Evolutionary conservation across 306 rosid genomes (phyloP).

Genomic region (Astragalus glycyphyllos): DNA sequence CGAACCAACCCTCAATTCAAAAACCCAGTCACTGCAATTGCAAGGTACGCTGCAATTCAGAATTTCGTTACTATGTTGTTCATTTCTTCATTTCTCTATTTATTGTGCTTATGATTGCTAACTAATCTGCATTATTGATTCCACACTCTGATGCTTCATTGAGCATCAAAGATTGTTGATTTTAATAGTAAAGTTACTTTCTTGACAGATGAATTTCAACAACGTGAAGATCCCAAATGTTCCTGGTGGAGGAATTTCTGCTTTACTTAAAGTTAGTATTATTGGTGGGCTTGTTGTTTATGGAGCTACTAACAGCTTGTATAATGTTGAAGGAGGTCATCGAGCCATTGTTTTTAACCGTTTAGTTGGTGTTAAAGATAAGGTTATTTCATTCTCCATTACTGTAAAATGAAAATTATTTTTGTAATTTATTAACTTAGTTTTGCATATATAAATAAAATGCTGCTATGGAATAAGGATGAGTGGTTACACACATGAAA

Average conservation of each 20-base stretch:
- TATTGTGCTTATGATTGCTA: background rate
- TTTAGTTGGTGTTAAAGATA: slow-evolving; percentile 46
- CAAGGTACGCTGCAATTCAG: background rate
- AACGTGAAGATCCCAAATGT: slow-evolving; percentile 44
- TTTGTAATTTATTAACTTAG: background rate
- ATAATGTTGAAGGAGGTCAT: slow-evolving; percentile 53
- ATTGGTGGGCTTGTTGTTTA: slow-evolving; percentile 50
- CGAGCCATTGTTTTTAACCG: slow-evolving; percentile 52
- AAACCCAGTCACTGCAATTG: background rate
- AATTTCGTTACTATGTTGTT: background rate
- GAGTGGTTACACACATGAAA: background rate
- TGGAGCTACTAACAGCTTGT: slow-evolving; percentile 49
- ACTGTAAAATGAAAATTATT: background rate
- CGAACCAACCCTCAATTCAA: background rate
- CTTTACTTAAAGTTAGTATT: slow-evolving; percentile 46
- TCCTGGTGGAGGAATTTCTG: slow-evolving; percentile 47
- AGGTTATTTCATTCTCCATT: slow-evolving; percentile 27
- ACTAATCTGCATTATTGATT: background rate
- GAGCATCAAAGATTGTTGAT: background rate
- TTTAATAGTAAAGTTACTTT: background rate
- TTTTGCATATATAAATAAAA: background rate
- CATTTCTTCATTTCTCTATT: background rate
- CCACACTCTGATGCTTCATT: background rate
- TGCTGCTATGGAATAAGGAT: background rate
- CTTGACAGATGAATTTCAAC: slow-evolving; percentile 49